Conservation (phyloP, 225 moss, liverwort and hornwort genomes). For the Takakia lepidozioides region DNA sequence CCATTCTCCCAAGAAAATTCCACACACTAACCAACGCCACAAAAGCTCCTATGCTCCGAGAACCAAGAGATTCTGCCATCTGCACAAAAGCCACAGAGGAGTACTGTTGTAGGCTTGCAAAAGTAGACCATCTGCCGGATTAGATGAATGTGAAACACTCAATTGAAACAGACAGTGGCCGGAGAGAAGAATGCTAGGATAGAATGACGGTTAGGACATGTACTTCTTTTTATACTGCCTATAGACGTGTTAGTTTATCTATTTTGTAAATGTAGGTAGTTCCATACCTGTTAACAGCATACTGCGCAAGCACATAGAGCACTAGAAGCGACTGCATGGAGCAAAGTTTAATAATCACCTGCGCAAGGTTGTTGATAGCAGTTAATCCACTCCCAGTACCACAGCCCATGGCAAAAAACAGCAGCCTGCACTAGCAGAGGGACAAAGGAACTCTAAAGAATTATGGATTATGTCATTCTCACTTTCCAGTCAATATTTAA, state of each 20-base stretch:
- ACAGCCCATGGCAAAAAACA: slow-evolving; percentile 98
- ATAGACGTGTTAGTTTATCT: too few relatives aligned
- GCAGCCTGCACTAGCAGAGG: slow-evolving; percentile 42
- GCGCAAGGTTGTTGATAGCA: slow-evolving; percentile 93
- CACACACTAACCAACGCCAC: slow-evolving; percentile 94
- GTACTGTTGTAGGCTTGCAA: neutral
- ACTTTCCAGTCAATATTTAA: too few relatives aligned
- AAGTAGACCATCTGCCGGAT: too few relatives aligned
- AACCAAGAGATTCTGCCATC: slow-evolving; percentile 97
- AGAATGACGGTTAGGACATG: too few relatives aligned
- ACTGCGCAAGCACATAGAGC: too few relatives aligned
- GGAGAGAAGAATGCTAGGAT: too few relatives aligned
- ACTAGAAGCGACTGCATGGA: too few relatives aligned
- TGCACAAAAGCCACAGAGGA: slow-evolving; percentile 19
- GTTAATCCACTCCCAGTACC: slow-evolving; percentile 95
- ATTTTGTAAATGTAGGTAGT: too few relatives aligned
- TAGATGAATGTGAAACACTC: too few relatives aligned
- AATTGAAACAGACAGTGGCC: too few relatives aligned
- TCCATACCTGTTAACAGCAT: too few relatives aligned
- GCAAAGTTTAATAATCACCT: slow-evolving; percentile 46
- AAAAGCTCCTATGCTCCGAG: slow-evolving; percentile 86
- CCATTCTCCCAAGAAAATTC: slow-evolving; percentile 97
- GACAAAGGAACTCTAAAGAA: neutral
- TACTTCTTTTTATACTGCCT: too few relatives aligned
- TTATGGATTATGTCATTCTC: neutral